Evolutionary conservation across 805 yeast species (phyloP), one percentile per base, ranked within the genome.

Genomic region (Spathaspora passalidarum): DNA sequence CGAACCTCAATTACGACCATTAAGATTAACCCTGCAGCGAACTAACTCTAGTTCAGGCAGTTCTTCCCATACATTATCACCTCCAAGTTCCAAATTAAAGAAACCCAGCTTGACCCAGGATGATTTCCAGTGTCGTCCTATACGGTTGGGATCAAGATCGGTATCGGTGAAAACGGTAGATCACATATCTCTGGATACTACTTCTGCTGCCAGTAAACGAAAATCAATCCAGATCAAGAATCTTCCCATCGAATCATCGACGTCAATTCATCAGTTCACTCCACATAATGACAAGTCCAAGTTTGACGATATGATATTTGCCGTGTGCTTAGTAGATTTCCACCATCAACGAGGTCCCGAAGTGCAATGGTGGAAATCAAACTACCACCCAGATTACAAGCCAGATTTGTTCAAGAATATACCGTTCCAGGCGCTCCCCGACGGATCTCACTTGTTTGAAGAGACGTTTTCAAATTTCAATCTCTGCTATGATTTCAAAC

Each of bases 371-470:
- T 88, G 97, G 89, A 59, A 59, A 42, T 75, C 84, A 17, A 81
- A 78, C 56, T 68, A 69, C 48, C 64, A 65, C 25, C 54, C 59
- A 2, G 66, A 67, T 37, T 62, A 66, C 44, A 52, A 52, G 11
- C 56, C 65, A 34, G 54, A 60, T 29, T 66, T 86, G 16, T 94
- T 97, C 91, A 90, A 94, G 9, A 82, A 84, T 57, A 66, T 94
- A 36, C 95, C 99, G 2, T 94, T 94, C 59, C 97, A 91, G 61
- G 96, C 97, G 1, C 69, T 94, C 18, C 98, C 99, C 0, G 99
- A 94, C 65, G 98, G 98, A 4, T 84, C 95, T 2, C 99, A 94
- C 62, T 75, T 91, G 18, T 92, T 84, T 60, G 96, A 90, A 60
- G 98, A 94, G 63, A 90, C 96, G 0, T 89, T 91, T 59, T 84